Conservation (phyloP, 2,329 filamentous ascomycete species). For the Tolypocladium amazonense region DNA sequence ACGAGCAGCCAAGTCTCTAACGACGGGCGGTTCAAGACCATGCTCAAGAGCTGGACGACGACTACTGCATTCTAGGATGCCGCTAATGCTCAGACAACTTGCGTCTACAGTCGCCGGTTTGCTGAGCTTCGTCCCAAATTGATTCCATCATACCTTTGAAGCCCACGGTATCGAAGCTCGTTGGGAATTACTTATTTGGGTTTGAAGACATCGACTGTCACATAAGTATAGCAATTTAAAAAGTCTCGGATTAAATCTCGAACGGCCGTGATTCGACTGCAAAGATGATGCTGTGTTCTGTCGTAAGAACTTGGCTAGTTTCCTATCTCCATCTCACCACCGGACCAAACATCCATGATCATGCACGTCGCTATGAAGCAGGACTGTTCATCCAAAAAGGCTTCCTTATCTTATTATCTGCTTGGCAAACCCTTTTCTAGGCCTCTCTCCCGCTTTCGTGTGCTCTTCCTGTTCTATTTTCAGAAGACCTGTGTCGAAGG, state of each 20-base stretch:
- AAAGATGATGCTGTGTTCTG: not conserved
- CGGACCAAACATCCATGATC: not conserved
- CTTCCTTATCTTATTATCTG: too few species aligned
- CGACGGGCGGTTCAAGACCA: not conserved
- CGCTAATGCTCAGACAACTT: not conserved
- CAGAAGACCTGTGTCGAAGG: not conserved
- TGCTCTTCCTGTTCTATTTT: not conserved
- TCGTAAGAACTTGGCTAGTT: not conserved
- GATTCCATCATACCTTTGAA: not conserved
- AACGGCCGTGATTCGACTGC: not conserved
- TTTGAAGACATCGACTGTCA: not conserved
- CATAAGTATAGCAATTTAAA: not conserved
- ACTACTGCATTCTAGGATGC: not conserved
- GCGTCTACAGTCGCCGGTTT: not conserved
- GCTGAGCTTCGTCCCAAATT: not conserved
- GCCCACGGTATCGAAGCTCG: not conserved
- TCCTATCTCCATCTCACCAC: not conserved
- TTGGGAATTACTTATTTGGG: not conserved
- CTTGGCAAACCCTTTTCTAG: too few species aligned
- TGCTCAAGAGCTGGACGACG: not conserved
- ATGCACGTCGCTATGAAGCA: not conserved
- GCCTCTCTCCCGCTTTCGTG: too few species aligned
- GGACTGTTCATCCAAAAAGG: not conserved
- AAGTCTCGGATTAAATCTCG: not conserved
- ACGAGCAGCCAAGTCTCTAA: not conserved